Conservation (phyloP, 139 green algal species). For the Chlorella ohadii region DNA sequence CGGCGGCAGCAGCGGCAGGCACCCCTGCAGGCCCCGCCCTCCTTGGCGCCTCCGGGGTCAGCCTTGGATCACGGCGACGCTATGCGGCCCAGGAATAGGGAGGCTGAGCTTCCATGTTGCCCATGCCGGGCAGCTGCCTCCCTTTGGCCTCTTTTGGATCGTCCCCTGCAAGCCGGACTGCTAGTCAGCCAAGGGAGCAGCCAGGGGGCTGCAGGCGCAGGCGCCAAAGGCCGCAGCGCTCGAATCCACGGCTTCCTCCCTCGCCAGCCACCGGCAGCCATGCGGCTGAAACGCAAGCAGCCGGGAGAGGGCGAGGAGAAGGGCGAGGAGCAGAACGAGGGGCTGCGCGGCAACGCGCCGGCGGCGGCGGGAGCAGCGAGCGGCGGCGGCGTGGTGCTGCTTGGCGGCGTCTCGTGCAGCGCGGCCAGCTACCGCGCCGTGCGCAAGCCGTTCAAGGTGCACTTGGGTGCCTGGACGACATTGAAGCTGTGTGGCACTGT, state of each 20-base stretch:
- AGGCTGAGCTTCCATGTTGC: no score
- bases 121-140: no score
- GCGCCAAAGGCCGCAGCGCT: no score
- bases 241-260: no score
- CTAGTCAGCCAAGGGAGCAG: no score
- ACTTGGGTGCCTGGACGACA: not conserved
- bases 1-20: no score
- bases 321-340: slow-evolving; percentile 19
- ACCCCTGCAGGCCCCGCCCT: no score
- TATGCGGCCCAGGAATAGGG: no score
- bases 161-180: no score
- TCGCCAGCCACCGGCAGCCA: not conserved
- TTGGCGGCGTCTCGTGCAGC: not conserved
- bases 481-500: not conserved
- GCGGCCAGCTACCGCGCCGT: not conserved
- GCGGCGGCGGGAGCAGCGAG: not conserved
- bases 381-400: not conserved
- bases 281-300: not conserved
- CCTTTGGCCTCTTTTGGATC: not conserved
- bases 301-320: not conserved
- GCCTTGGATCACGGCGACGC: no score
- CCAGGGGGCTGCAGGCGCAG: no score
- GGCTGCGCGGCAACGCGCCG: slow-evolving; percentile 1
- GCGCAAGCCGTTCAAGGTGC: slow-evolving; percentile 40
- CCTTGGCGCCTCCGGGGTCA: no score